Evolutionary conservation across 2,329 filamentous ascomycete genomes (phyloP), one percentile per base, ranked within the genome.

Genomic region (Aspergillus novofumigatus): DNA sequence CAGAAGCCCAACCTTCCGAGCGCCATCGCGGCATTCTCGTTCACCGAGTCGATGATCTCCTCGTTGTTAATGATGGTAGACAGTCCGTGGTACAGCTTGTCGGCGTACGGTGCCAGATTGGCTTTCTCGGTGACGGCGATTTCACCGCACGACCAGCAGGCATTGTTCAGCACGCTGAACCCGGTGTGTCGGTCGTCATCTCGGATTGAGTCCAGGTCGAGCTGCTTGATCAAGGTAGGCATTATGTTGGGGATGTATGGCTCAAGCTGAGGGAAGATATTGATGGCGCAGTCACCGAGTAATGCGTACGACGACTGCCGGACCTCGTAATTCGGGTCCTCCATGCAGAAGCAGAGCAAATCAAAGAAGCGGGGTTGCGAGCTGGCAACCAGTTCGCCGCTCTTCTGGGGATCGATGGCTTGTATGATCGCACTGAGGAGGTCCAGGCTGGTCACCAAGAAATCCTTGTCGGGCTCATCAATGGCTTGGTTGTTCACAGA

Each of bases 111-210:
- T 1, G 82, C 82, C 85, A 97, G 90, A 54, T 83, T 85, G 29
- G 80, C 78, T 60, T 87, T 85, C 63, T 87, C 85, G 70, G 91
- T 87, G 73, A 96, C 86, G 17, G 92, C 86, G 60, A 97, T 94
- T 78, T 99, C 94, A 45, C 94, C 94, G 25, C 87, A 87, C 6
- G 92, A 95, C 94, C 94, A 99, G 77, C 93, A 97, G 23, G 94
- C 93, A 71, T 99, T 99, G 82, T 97, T 99, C 58, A 97, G 87
- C 29, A 97, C 92, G 59, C 92, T 91, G 72, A 96, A 97, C 14
- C 87, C 88, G 20, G 85, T 89, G 62, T 96, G 91, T 49, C 91
- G 86, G 59, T 92, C 89, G 65, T 95, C 91, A 59, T 92, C 89
- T 20, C 86, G 76, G 52, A 92, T 83, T 55, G 81, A 82, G 59